Conservation (phyloP, 176 grass and related monocot genomes). For the Eremochloa ophiuroides region DNA sequence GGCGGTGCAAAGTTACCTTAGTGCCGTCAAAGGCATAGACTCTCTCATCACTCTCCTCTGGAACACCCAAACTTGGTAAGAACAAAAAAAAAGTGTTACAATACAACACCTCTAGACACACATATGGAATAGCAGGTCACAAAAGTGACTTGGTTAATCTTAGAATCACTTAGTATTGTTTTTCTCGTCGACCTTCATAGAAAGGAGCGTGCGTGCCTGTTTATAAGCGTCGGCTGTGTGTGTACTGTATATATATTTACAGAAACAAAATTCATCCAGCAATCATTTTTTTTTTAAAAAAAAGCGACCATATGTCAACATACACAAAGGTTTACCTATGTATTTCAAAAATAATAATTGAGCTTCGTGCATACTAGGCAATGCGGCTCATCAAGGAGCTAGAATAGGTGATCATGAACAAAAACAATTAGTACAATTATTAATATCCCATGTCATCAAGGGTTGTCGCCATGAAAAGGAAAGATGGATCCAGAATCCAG, state of each 20-base stretch:
- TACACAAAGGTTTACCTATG: neutral
- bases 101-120: neutral
- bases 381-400: neutral
- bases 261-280: no score
- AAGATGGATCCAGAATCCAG: neutral
- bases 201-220: no score
- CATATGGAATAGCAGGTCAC: no score
- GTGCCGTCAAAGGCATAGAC: no score
- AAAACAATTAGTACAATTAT: neutral
- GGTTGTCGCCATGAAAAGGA: neutral
- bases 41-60: no score
- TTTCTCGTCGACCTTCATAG: no score
- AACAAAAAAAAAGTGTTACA: neutral
- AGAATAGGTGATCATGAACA: neutral
- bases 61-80: neutral
- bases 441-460: neutral
- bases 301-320: neutral
- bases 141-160: no score
- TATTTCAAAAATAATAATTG: neutral
- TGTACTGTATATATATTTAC: no score
- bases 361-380: neutral
- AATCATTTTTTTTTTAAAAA: neutral
- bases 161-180: no score
- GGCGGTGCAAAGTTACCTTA: no score
- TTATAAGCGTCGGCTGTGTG: no score